Percentiles rank a stretch among this genome's conserved stretches.
These are phyloP conservation scores for Suaeda aralocaspica DNA, from an alignment of 148 eudicot genomes.

Conservation along the genomic window DNA sequence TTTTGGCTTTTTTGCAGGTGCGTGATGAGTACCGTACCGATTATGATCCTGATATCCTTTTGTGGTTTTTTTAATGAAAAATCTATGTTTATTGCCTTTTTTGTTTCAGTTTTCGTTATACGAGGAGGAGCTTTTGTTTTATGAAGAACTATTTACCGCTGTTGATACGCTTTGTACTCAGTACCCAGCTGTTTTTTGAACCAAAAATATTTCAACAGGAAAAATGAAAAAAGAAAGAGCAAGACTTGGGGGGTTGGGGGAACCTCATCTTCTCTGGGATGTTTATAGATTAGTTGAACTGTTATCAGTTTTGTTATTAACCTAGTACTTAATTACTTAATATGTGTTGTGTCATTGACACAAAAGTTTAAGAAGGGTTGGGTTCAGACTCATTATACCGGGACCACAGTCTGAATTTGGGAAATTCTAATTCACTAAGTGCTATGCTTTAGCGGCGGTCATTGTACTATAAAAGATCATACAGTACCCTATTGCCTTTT, in stretches of 20 bases:
- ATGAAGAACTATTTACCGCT: not conserved
- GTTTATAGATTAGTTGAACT: not conserved
- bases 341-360: not conserved
- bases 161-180: not conserved
- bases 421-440: not conserved
- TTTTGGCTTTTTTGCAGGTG: constrained; percentile 45
- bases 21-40: constrained; percentile 99
- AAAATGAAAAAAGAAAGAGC: not conserved
- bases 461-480: not conserved
- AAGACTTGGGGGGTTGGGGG: not conserved
- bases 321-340: not conserved
- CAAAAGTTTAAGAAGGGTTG: not conserved
- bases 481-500: not conserved
- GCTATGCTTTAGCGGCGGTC: not conserved
- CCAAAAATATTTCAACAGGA: not conserved
- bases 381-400: not conserved
- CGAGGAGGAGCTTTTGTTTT: not conserved
- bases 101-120: not conserved
- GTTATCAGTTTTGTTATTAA: not conserved
- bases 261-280: not conserved
- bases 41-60: constrained; percentile 99
- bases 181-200: not conserved
- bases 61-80: too few species aligned
- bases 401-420: not conserved
- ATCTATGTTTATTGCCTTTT: not conserved